Evolutionary conservation across 306 rosid genomes (phyloP), one percentile per base, ranked within the genome.

Genomic region (Prunus campanulata): DNA sequence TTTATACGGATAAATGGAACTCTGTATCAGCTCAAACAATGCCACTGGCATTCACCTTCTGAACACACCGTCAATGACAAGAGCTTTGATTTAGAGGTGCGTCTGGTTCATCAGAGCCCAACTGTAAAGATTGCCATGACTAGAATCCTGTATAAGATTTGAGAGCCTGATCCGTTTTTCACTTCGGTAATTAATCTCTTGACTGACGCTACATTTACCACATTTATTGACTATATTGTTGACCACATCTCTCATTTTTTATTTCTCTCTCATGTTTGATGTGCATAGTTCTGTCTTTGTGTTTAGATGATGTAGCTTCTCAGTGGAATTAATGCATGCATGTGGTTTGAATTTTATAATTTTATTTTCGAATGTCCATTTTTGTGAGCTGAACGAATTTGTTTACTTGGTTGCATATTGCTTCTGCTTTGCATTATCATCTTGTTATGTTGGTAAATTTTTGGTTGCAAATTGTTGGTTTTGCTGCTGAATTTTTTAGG

Each of bases 21-120:
- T 50, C 60, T 29, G 8, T 93, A 89, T 75, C 24, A 11, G 6
- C 89, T 93, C 25, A 42, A 19, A 46, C 96, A 93, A 22, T 70
- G 55, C 44, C 97, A 93, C 78, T 93, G 98, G 98, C 98, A 93
- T 72, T 74, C 91, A 56, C 91, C 93, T 51, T 91, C 97, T 8
- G 95, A 88, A 75, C 97, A 93, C 81, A 83, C 90, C 56, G 61
- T 91, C 74, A 61, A 88, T 75, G 93, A 92, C 61, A 74, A 18
- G 81, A 83, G 74, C 66, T 81, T 82, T 29, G 93, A 86, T 81
- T 74, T 91, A 18, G 98, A 93, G 85, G 72, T 82, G 47, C 98
- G 89, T 66, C 12, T 89, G 82, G 88, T 93, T 24, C 97, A 93
- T 65, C 82, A 93, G 49, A 78, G 83, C 69, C 68, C 76, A 18